phyloP scores from a whole-genome alignment of 2,329 filamentous ascomycete species.

The Xylariales sp. region DNA sequence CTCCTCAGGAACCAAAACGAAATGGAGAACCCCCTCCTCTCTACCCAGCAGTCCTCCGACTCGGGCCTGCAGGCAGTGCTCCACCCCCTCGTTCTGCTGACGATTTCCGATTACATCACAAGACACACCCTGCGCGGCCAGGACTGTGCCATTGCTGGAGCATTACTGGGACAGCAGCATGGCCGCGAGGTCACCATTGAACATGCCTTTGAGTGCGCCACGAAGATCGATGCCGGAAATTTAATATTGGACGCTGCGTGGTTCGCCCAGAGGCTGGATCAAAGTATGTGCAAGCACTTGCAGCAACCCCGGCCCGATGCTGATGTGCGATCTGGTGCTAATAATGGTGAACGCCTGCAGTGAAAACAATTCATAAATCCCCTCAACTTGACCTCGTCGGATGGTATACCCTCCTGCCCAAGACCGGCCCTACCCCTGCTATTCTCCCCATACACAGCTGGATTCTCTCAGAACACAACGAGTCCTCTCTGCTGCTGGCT shows the following conservation, averaged over 20 bases:
- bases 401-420: constrained; percentile 79
- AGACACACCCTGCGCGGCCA: constrained; percentile 78
- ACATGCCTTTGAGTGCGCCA: constrained; percentile 82
- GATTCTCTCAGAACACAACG: constrained; percentile 70
- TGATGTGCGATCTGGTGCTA: constrained; percentile 4
- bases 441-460: constrained; percentile 75
- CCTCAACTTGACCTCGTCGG: constrained; percentile 83
- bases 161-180: constrained; percentile 86
- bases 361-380: constrained; percentile 83
- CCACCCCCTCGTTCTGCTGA: constrained; percentile 91
- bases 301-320: neutral
- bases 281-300: constrained; percentile 57
- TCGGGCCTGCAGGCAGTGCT: constrained; percentile 75
- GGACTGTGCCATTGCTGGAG: constrained; percentile 74
- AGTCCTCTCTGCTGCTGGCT: constrained; percentile 80
- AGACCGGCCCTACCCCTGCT: constrained; percentile 64
- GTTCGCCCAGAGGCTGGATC: constrained; percentile 75
- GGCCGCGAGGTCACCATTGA: constrained; percentile 89
- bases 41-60: constrained; percentile 64
- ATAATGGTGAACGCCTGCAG: constrained; percentile 38
- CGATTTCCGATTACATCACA: constrained; percentile 94
- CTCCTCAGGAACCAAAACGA: constrained; percentile 6
- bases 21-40: constrained; percentile 62
- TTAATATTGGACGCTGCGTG: constrained; percentile 63
- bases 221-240: constrained; percentile 47